Conservation (phyloP, 768 basidiomycete species). For the Mycena kentingensis region DNA sequence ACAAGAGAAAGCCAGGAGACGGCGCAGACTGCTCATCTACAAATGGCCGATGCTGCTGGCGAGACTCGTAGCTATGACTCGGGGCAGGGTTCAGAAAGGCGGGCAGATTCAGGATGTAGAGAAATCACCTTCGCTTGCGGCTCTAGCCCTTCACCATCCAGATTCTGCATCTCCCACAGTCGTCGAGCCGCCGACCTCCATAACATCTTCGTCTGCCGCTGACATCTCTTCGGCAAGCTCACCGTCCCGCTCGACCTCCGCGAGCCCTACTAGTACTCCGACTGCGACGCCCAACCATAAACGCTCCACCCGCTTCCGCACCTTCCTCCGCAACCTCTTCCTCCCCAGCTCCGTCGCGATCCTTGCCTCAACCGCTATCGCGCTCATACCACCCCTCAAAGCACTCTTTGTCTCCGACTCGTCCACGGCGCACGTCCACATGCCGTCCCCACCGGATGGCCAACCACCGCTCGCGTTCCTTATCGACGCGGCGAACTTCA, state of each 20-base stretch:
- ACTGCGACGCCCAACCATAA: not conserved
- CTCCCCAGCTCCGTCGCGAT: conserved; percentile 50
- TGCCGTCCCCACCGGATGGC: conserved; percentile 53
- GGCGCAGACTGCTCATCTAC: conserved; percentile 32
- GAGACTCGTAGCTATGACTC: no score
- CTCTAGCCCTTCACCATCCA: no score
- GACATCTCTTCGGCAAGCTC: not conserved
- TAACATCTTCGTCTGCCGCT: not conserved
- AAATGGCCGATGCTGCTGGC: conserved; percentile 21
- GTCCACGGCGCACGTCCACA: conserved; percentile 30
- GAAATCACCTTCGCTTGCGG: no score
- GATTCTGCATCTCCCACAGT: no score
- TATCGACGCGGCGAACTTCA: conserved; percentile 49
- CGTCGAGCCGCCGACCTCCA: no score
- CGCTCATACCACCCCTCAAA: conserved; percentile 52
- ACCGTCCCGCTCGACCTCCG: not conserved
- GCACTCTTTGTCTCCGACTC: conserved; percentile 47
- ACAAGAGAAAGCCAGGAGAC: conserved; percentile 42
- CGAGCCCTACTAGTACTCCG: not conserved
- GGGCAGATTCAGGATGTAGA: no score
- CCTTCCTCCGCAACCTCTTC: conserved; percentile 36
- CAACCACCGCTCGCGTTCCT: conserved; percentile 57
- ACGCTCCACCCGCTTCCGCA: conserved; percentile 24
- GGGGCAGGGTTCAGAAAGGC: no score
- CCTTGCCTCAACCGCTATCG: conserved; percentile 47